phyloP scores from a whole-genome alignment of 495 filamentous ascomycete species.

The Xylaria bambusicola region DNA sequence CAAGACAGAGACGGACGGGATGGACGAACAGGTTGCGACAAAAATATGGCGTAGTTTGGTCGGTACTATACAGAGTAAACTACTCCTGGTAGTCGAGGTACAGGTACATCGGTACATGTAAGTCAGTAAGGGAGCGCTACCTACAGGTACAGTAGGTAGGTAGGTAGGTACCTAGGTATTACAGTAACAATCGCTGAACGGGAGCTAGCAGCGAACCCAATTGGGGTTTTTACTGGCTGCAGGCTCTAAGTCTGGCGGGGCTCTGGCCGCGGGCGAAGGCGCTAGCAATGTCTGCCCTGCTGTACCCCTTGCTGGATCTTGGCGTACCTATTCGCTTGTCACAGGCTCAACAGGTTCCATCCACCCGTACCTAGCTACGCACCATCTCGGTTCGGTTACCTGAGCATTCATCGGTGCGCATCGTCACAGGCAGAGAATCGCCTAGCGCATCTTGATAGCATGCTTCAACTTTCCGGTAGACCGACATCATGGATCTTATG shows the following conservation, averaged over 20 bases:
- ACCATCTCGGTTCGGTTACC: conserved; percentile 9
- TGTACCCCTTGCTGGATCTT: background rate
- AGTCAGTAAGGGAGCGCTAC: too few species aligned
- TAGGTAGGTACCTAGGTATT: background rate
- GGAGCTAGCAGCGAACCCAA: conserved; percentile 8
- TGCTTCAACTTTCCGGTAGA: conserved; percentile 5
- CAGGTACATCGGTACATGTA: too few species aligned
- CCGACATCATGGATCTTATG: background rate
- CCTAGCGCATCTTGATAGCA: background rate
- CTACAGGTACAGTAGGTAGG: too few species aligned
- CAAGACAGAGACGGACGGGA: conserved; percentile 6
- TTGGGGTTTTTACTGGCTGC: conserved; percentile 17
- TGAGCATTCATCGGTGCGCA: background rate
- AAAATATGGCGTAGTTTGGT: too few species aligned
- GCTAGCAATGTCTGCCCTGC: conserved; percentile 8
- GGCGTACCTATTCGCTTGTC: too few species aligned
- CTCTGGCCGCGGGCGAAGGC: background rate
- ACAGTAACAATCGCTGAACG: conserved; percentile 12
- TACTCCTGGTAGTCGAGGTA: too few species aligned
- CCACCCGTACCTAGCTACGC: conserved; percentile 5
- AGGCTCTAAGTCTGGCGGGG: background rate
- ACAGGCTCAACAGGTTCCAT: background rate
- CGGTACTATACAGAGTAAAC: too few species aligned
- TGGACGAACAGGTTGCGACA: conserved; percentile 9
- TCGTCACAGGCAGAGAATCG: background rate